Evolutionary conservation across 257 asterid genomes (phyloP), one percentile per base, ranked within the genome.

Genomic region (Misopates orontium): DNA sequence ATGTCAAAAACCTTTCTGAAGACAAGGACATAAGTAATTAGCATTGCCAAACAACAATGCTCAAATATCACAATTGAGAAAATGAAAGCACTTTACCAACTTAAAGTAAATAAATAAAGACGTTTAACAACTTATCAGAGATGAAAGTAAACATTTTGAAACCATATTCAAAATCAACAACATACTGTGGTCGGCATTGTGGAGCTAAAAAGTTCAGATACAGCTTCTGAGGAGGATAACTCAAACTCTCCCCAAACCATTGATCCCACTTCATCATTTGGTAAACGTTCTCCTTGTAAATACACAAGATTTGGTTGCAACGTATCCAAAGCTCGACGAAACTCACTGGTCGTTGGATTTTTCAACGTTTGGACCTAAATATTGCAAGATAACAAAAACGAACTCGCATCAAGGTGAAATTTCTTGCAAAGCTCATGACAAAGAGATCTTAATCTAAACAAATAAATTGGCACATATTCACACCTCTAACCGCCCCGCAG

Each of bases 401-500:
- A 56, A 42, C 24, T 39, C 28, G 17, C 74, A 19, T 13, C 24
- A 50, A 16, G 16, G 7, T 42, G 23, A 62, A 20, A 9, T 17
- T 24, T 14, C 18, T 45, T 5, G n/a, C 15, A 47, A 65, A 19
- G 9, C 22, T 12, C 39, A 7, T 18, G 21, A 18, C 59, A 48
- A 13, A 28, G 23, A 24, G 39, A 59, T 48, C 50, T 17, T 11
- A 63, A 74, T n/a, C 25, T 18, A 18, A 18, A 21, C 1, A 14
- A 42, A 50, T 44, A 44, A 71, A 51, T 41, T 15, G 36, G 42
- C 67, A 73, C 58, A 44, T 57, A 73, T 60, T 20, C 42, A 59
- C 72, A 94, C 99, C 96, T 94, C 99, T 69, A 94, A 74, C 55
- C 89, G 97, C 52, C 96, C 96, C 0, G 96, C 78, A 18, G 99